phyloP scores from a whole-genome alignment of 2,329 filamentous ascomycete species.

The Arthrobotrys conoides region DNA sequence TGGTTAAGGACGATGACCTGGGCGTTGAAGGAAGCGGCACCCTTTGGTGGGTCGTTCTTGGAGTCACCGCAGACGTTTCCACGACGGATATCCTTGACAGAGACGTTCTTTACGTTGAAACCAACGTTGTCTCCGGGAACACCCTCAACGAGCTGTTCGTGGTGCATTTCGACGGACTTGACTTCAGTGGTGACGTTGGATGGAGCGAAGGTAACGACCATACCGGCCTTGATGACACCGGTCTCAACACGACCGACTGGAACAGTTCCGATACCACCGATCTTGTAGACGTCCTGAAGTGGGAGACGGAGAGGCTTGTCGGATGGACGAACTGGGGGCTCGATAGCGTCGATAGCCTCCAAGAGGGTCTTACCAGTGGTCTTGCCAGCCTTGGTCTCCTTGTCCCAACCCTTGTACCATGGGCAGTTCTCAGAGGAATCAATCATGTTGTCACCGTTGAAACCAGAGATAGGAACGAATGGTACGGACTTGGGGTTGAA shows the following conservation, averaged over 20 bases:
- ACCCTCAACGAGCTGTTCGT: conserved; percentile 93
- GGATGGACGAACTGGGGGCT: conserved; percentile 90
- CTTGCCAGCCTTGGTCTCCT: conserved; percentile 94
- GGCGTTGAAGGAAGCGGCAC: conserved; percentile 94
- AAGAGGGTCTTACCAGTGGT: conserved; percentile 95
- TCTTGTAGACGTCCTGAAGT: conserved; percentile 99
- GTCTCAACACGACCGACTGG: conserved; percentile 99
- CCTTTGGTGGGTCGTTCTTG: conserved; percentile 98
- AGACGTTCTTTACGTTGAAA: conserved; percentile 99
- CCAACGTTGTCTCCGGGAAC: conserved; percentile 99
- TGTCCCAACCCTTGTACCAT: conserved; percentile 99
- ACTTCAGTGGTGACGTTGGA: conserved; percentile 99
- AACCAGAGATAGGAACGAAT: conserved; percentile 99
- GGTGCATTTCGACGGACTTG: conserved; percentile 98
- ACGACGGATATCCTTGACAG: conserved; percentile 99
- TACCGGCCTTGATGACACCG: conserved; percentile 89
- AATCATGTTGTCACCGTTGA: conserved; percentile 99
- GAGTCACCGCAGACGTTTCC: conserved; percentile 99
- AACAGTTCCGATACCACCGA: conserved; percentile 98
- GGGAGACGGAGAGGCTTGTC: conserved; percentile 99
- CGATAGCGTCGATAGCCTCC: conserved; percentile 97
- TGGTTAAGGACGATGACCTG: conserved; percentile 99
- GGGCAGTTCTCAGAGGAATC: conserved; percentile 89
- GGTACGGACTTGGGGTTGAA: conserved; percentile 99
- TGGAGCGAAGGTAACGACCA: conserved; percentile 98